phyloP scores from a whole-genome alignment of 345 rosid genomes.

The Corymbia maculata region DNA sequence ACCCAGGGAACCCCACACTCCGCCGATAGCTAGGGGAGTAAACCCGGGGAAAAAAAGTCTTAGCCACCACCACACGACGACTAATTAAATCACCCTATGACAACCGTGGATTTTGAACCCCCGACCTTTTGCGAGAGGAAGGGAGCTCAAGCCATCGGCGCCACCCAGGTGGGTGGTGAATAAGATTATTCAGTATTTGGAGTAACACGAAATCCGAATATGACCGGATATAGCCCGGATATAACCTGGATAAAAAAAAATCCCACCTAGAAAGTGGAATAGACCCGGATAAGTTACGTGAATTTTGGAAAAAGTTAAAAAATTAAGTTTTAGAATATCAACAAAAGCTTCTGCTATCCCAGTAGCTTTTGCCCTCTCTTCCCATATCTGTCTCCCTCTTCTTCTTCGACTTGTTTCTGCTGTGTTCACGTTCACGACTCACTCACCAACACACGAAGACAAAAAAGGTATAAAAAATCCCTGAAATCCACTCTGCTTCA shows the following conservation, averaged over 20 bases:
- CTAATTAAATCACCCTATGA: too few relatives aligned
- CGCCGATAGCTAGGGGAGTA: too few relatives aligned
- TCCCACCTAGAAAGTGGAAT: accelerated
- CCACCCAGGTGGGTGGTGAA: too few relatives aligned
- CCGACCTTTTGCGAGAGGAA: too few relatives aligned
- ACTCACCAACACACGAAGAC: not conserved
- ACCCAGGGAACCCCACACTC: too few relatives aligned
- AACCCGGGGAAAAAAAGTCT: too few relatives aligned
- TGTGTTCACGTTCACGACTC: not conserved
- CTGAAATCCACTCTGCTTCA: not conserved
- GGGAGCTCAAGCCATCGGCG: too few relatives aligned
- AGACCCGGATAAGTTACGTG: accelerated
- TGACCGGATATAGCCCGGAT: accelerated
- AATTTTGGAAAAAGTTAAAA: too few relatives aligned
- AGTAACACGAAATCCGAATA: accelerated
- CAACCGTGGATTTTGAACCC: too few relatives aligned
- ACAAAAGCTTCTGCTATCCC: not conserved
- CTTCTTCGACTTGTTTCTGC: not conserved
- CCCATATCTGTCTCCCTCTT: not conserved
- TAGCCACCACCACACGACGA: too few relatives aligned
- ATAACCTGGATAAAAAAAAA: too few relatives aligned
- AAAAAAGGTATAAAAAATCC: not conserved
- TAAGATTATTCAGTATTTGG: too few relatives aligned
- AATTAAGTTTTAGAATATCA: not conserved
- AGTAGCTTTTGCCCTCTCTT: not conserved